Evolutionary conservation across 306 rosid genomes (phyloP).

Genomic region (Corylus avellana): DNA sequence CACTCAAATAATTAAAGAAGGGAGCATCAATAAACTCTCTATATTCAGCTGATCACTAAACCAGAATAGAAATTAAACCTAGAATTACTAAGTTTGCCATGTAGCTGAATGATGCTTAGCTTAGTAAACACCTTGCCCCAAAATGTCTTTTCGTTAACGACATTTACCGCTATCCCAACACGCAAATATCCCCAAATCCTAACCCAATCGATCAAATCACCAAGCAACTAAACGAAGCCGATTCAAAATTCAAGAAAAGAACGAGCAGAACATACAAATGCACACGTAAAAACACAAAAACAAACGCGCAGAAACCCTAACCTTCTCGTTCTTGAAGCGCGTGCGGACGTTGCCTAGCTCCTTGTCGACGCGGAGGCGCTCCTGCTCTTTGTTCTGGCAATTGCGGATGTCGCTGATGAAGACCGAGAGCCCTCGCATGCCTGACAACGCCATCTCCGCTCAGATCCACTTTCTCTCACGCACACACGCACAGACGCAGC

Average conservation of each 20-base stretch:
- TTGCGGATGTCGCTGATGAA: conserved; percentile 96
- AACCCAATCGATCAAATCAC: neutral
- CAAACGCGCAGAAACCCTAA: conserved; percentile 42
- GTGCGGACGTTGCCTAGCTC: conserved; percentile 98
- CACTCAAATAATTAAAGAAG: conserved; percentile 4
- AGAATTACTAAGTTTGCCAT: neutral
- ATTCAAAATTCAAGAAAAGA: neutral
- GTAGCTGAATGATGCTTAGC: conserved; percentile 1
- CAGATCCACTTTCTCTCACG: conserved; percentile 55
- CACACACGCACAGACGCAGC: neutral
- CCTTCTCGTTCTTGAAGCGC: conserved; percentile 98
- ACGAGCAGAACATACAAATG: neutral
- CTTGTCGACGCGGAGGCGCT: conserved; percentile 94
- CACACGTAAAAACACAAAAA: neutral
- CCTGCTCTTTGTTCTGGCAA: conserved; percentile 97
- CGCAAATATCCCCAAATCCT: conserved; percentile 3
- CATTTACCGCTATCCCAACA: neutral
- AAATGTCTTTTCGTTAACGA: neutral
- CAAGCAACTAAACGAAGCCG: neutral
- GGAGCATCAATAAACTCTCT: neutral
- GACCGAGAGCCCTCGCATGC: conserved; percentile 98
- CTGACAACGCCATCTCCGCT: conserved; percentile 85
- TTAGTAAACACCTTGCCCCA: neutral
- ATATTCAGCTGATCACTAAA: conserved; percentile 1
- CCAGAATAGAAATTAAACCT: neutral